Percentiles rank a stretch among this genome's conserved stretches.
phyloP scores from a whole-genome alignment of 2,329 filamentous ascomycete species.

The Atkinsonella hypoxylon region DNA sequence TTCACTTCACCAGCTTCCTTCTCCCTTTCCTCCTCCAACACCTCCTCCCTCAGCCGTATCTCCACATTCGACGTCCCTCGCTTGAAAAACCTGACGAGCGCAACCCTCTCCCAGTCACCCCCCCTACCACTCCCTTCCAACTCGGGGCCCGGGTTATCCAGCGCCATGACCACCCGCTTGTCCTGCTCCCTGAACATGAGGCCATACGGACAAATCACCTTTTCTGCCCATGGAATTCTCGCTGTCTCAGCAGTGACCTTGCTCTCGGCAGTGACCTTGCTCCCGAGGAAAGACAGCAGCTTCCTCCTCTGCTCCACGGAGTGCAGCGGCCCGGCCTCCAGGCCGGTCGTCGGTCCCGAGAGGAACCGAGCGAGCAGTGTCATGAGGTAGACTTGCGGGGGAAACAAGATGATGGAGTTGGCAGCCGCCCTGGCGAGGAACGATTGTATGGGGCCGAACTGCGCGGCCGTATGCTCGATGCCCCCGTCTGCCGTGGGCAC shows the following conservation, averaged over 20 bases:
- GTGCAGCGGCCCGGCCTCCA: constrained; percentile 16
- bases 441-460: constrained; percentile 56
- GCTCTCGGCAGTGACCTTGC: constrained; percentile 28
- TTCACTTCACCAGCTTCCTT: constrained; percentile 7
- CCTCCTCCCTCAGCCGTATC: constrained; percentile 36
- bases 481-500: constrained; percentile 63
- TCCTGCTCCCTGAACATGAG: constrained; percentile 33
- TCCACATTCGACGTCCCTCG: constrained; percentile 41
- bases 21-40: constrained; percentile 33
- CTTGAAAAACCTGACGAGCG: constrained; percentile 41
- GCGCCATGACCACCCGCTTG: constrained; percentile 36
- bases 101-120: constrained; percentile 48
- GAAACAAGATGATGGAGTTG: constrained; percentile 72
- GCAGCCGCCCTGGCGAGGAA: constrained; percentile 56
- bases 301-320: constrained; percentile 37
- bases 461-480: constrained; percentile 56
- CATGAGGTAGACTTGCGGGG: constrained; percentile 74
- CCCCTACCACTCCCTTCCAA: constrained; percentile 33
- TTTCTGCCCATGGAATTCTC: constrained; percentile 43
- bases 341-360: constrained; percentile 18
- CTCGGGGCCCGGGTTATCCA: constrained; percentile 48
- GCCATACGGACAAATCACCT: constrained; percentile 46
- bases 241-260: constrained; percentile 30
- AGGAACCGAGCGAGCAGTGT: constrained; percentile 45
- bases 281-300: constrained; percentile 41